phyloP scores from a whole-genome alignment of 1,284 basidiomycete genomes.

The Anthracocystis panici-leucophaei region DNA sequence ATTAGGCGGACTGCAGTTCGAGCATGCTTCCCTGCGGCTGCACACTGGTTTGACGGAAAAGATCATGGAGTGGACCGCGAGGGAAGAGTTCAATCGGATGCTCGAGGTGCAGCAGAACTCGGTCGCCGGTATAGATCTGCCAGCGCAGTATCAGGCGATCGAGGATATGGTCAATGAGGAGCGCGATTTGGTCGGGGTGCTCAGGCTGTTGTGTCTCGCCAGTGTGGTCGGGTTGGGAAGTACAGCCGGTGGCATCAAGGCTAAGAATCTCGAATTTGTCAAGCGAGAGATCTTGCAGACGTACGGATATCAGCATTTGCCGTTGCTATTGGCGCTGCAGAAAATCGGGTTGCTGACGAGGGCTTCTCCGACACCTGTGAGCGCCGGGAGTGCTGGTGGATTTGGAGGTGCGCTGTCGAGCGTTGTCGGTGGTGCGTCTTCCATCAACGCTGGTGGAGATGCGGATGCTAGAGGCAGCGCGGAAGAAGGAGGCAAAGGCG shows the following conservation, averaged over 20 bases:
- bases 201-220: conserved; percentile 86
- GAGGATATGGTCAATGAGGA: conserved; percentile 63
- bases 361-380: conserved; percentile 5
- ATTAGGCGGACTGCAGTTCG: conserved; percentile 87
- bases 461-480: conserved; percentile 17
- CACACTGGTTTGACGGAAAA: conserved; percentile 95
- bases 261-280: conserved; percentile 85
- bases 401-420: conserved; percentile 31
- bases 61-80: conserved; percentile 82
- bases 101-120: conserved; percentile 97
- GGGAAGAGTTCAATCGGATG: conserved; percentile 86
- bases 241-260: conserved; percentile 82
- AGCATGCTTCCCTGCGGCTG: conserved; percentile 87
- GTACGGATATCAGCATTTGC: conserved; percentile 90
- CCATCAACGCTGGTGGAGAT: neutral
- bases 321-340: conserved; percentile 84
- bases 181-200: conserved; percentile 54
- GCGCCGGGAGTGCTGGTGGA: conserved; percentile 16
- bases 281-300: conserved; percentile 93
- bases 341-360: conserved; percentile 76
- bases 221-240: conserved; percentile 75
- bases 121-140: conserved; percentile 74
- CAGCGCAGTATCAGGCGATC: conserved; percentile 56
- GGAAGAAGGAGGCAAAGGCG: conserved; percentile 65
- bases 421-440: conserved; percentile 38